These are phyloP conservation scores for Berkeleyomyces basicola DNA, from an alignment of 2,329 filamentous ascomycete genomes.

Conservation along the genomic window DNA sequence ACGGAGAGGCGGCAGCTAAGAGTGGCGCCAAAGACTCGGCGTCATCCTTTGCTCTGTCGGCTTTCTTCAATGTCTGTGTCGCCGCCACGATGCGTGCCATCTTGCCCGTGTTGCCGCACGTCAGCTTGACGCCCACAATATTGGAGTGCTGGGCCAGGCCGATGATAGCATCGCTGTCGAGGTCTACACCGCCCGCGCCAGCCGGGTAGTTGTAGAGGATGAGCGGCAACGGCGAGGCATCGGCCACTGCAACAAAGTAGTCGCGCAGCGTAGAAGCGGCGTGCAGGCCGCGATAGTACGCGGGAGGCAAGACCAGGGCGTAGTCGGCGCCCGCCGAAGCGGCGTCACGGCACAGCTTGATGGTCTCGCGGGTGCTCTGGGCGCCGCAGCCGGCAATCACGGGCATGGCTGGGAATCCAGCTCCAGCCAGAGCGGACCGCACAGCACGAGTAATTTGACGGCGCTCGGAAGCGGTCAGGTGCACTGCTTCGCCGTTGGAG, in stretches of 20 bases:
- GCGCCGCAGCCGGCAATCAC: slow-evolving; percentile 62
- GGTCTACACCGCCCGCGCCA: slow-evolving; percentile 38
- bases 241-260: slow-evolving; percentile 47
- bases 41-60: background rate
- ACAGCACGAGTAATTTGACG: slow-evolving; percentile 52
- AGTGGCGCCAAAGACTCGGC: background rate
- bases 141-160: slow-evolving; percentile 36
- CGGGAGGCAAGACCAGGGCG: slow-evolving; percentile 58
- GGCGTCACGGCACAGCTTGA: slow-evolving; percentile 53
- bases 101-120: slow-evolving; percentile 48
- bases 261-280: slow-evolving; percentile 31
- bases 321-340: slow-evolving; percentile 55
- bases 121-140: slow-evolving; percentile 47
- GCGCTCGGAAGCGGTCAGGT: slow-evolving; percentile 55
- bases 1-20: background rate
- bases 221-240: slow-evolving; percentile 38
- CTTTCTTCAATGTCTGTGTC: slow-evolving; percentile 17
- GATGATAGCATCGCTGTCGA: slow-evolving; percentile 39
- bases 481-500: slow-evolving; percentile 70
- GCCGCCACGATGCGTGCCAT: slow-evolving; percentile 33
- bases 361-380: slow-evolving; percentile 56
- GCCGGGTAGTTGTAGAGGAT: slow-evolving; percentile 49
- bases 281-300: slow-evolving; percentile 57
- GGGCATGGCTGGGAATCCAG: slow-evolving; percentile 48
- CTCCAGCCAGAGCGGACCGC: slow-evolving; percentile 43